Evolutionary conservation across 495 filamentous ascomycete genomes (phyloP).

Genomic region (Penicillium parvum): DNA sequence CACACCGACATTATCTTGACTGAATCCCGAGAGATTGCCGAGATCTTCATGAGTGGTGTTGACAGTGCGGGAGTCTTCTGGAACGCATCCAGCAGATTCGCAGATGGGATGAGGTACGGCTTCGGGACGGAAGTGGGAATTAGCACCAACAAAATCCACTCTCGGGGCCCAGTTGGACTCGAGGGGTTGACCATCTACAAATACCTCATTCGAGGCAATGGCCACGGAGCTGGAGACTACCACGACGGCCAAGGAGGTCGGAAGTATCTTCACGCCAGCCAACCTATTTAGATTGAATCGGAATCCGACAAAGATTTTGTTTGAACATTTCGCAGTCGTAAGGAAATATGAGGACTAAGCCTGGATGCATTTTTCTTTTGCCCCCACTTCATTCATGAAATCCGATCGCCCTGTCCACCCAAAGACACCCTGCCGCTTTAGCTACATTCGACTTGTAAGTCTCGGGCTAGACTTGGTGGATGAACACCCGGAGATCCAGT

Average conservation of each 20-base stretch:
- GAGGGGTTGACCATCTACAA: constrained; percentile 97
- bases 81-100: constrained; percentile 93
- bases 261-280: constrained; percentile 28
- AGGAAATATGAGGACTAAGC: constrained; percentile 30
- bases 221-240: constrained; percentile 73
- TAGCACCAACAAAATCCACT: constrained; percentile 97
- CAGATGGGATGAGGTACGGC: constrained; percentile 93
- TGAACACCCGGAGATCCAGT: constrained; percentile 14
- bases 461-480: constrained; percentile 18
- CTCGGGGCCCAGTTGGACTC: constrained; percentile 85
- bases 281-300: constrained; percentile 20
- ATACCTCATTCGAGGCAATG: constrained; percentile 78
- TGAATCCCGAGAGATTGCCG: constrained; percentile 54
- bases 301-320: constrained; percentile 15
- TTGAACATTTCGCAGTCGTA: constrained; percentile 28
- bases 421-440: constrained; percentile 22
- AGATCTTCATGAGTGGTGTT: constrained; percentile 76
- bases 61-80: constrained; percentile 94
- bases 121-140: constrained; percentile 98
- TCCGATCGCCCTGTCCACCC: constrained; percentile 21
- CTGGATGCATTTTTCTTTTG: constrained; percentile 33
- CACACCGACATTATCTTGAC: constrained; percentile 95
- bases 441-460: constrained; percentile 26
- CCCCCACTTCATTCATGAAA: constrained; percentile 23
- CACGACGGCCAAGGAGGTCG: constrained; percentile 58